phyloP scores from a whole-genome alignment of 805 yeast species.

The Citeromyces matritensis region DNA sequence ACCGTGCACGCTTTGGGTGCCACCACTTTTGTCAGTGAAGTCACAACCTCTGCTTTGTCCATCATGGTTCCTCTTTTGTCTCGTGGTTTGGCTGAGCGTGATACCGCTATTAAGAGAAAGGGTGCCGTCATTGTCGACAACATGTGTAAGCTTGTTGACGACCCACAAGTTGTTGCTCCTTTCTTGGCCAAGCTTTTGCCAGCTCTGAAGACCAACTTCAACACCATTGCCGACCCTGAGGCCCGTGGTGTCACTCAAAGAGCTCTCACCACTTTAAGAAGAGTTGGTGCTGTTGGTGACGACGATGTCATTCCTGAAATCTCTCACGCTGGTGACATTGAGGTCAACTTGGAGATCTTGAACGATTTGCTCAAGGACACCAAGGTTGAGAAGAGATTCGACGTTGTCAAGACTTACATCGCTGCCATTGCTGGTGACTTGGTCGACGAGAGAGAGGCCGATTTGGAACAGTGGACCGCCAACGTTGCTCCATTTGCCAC shows the following conservation, averaged over 20 bases:
- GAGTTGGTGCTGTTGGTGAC: slow-evolving; percentile 95
- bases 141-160: slow-evolving; percentile 99
- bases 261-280: slow-evolving; percentile 92
- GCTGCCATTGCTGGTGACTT: slow-evolving; percentile 98
- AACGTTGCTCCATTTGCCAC: slow-evolving; percentile 89
- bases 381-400: slow-evolving; percentile 67
- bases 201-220: slow-evolving; percentile 84
- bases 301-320: slow-evolving; percentile 91
- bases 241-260: slow-evolving; percentile 97
- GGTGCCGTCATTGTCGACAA: slow-evolving; percentile 98
- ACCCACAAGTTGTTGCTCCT: slow-evolving; percentile 99
- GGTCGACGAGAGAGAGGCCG: slow-evolving; percentile 94
- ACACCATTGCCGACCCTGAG: slow-evolving; percentile 99
- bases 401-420: slow-evolving; percentile 61
- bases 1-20: slow-evolving; percentile 99
- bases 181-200: slow-evolving; percentile 94
- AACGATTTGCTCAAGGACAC: slow-evolving; percentile 53
- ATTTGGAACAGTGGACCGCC: slow-evolving; percentile 83
- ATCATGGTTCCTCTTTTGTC: slow-evolving; percentile 98
- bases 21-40: slow-evolving; percentile 98
- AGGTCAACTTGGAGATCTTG: slow-evolving; percentile 76
- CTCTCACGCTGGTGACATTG: slow-evolving; percentile 95
- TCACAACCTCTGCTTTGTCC: slow-evolving; percentile 97
- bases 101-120: slow-evolving; percentile 98
- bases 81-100: slow-evolving; percentile 99